Evolutionary conservation across 108 stramenopile genomes (phyloP).

Genomic region (Stephanodiscus triporus): DNA sequence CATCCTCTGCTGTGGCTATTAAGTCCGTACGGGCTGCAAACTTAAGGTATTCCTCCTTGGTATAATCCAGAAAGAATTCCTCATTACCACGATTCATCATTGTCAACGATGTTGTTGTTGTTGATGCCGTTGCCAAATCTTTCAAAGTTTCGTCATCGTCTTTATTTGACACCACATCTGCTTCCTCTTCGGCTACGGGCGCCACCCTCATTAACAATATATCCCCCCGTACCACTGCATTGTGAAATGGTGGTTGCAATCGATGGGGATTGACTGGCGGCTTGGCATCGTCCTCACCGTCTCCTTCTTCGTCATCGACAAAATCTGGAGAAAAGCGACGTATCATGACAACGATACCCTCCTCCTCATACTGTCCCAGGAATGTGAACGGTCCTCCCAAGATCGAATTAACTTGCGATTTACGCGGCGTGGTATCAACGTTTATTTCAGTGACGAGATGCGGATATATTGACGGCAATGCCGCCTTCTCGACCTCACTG

Average conservation of each 20-base stretch:
- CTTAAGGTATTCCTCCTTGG: slow-evolving; percentile 66
- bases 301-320: slow-evolving; percentile 29
- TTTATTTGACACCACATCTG: slow-evolving; percentile 45
- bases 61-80: slow-evolving; percentile 90
- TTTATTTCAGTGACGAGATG: slow-evolving; percentile 69
- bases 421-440: slow-evolving; percentile 85
- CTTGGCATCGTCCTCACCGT: slow-evolving; percentile 33
- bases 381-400: slow-evolving; percentile 86
- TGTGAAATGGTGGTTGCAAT: slow-evolving; percentile 82
- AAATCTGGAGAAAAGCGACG: slow-evolving; percentile 49
- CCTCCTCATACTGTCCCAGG: slow-evolving; percentile 85
- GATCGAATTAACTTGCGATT: slow-evolving; percentile 57
- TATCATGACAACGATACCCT: slow-evolving; percentile 81
- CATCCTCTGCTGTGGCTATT: slow-evolving; percentile 32
- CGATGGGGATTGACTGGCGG: slow-evolving; percentile 72
- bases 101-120: slow-evolving; percentile 12
- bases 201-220: slow-evolving; percentile 84
- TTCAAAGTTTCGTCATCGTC: slow-evolving; percentile 31
- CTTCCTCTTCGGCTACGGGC: slow-evolving; percentile 48
- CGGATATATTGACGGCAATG: slow-evolving; percentile 22
- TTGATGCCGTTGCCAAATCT: background rate
- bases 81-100: slow-evolving; percentile 58
- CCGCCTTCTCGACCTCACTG: slow-evolving; percentile 1
- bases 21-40: slow-evolving; percentile 87
- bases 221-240: slow-evolving; percentile 68